These are phyloP conservation scores for Solanum hybrid DNA, from an alignment of 305 asterid genomes.

Conservation along the genomic window DNA sequence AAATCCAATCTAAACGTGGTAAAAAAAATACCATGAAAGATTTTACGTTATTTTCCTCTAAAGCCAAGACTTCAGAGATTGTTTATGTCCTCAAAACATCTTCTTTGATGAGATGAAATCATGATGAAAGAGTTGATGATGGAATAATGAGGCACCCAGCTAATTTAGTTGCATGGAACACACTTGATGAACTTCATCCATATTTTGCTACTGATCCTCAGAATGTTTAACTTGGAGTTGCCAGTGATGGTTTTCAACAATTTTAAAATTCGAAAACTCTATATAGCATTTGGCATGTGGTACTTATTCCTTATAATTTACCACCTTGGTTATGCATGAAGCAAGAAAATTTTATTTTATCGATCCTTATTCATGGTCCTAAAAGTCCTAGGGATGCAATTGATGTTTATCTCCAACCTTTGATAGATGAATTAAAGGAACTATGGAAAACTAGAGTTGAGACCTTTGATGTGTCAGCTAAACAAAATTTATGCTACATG, in stretches of 20 bases:
- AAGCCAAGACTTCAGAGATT: background rate
- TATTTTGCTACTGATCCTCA: background rate
- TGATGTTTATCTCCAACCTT: background rate
- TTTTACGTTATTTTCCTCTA: background rate
- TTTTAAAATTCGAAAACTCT: background rate
- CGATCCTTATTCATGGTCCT: background rate
- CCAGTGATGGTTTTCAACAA: background rate
- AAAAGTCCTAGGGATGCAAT: background rate
- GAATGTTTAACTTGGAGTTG: background rate
- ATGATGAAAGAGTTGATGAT: background rate
- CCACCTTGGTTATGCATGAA: background rate
- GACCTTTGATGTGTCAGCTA: background rate
- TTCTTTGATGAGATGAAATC: background rate
- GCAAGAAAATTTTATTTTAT: background rate
- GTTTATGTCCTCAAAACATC: background rate
- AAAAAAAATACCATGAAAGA: background rate
- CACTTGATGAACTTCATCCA: background rate
- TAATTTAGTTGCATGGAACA: background rate
- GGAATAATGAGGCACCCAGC: background rate
- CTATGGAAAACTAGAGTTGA: background rate
- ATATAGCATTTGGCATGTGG: background rate
- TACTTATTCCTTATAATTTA: background rate
- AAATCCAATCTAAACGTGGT: background rate
- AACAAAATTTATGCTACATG: background rate
- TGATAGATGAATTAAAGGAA: background rate